A percentile compares a stretch with the other conserved stretches of the same genome.
These are phyloP conservation scores for Spizellomyces punctatus DNA, from an alignment of 192 early-diverging fungal genomes.

Conservation along the genomic window DNA sequence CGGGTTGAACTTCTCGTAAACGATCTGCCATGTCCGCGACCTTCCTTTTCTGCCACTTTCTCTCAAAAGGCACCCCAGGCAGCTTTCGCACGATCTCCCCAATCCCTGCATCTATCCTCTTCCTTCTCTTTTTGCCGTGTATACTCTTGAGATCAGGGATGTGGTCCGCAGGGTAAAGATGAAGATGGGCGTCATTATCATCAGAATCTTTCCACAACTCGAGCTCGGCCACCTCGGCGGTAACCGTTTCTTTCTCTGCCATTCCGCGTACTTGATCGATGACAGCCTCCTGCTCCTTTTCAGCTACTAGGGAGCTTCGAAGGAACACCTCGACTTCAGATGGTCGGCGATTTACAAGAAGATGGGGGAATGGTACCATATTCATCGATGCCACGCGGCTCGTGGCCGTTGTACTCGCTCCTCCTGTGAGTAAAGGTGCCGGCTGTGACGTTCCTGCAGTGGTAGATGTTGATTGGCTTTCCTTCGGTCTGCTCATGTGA, in stretches of 20 bases:
- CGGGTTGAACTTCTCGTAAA: no score
- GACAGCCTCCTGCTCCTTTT: constrained; percentile 45
- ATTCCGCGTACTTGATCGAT: constrained; percentile 50
- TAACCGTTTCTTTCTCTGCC: constrained; percentile 39
- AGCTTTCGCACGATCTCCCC: no score
- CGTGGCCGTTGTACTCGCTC: neutral
- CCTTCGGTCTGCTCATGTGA: neutral
- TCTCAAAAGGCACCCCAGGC: no score
- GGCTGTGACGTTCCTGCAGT: neutral
- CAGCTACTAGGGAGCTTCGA: constrained; percentile 38
- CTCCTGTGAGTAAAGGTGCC: neutral
- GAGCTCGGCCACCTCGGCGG: constrained; percentile 43
- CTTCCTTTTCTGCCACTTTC: no score
- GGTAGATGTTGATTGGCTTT: constrained; percentile 1
- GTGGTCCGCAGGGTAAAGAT: no score
- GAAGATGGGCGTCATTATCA: neutral
- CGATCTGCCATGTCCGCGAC: no score
- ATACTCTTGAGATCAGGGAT: no score
- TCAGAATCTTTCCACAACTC: constrained; percentile 12
- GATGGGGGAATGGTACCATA: constrained; percentile 31
- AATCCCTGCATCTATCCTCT: no score
- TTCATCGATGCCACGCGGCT: neutral
- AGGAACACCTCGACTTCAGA: constrained; percentile 48
- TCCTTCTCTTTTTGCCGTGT: no score
- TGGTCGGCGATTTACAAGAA: constrained; percentile 26